These are phyloP conservation scores for Zygosaccharomyces kombuchaensis DNA, from an alignment of 805 yeast genomes.

Conservation along the genomic window DNA sequence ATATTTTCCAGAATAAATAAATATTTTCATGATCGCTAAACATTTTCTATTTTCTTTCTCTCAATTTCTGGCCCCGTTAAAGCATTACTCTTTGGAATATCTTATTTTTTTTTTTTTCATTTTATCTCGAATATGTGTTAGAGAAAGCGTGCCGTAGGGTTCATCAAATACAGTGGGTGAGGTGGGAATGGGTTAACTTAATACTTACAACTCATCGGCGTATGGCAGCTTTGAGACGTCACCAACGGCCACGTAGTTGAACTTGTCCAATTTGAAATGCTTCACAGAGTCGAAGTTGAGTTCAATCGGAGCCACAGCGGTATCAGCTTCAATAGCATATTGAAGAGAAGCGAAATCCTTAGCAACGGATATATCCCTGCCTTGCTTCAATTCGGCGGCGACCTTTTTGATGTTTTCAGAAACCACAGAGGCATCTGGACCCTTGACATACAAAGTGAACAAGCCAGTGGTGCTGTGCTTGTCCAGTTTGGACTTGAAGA, in stretches of 20 bases:
- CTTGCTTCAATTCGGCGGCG: constrained; percentile 48
- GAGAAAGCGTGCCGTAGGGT: constrained; percentile 1
- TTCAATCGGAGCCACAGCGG: constrained; percentile 35
- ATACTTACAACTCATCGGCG: constrained; percentile 73
- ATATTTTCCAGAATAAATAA: constrained; percentile 4
- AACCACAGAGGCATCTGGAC: constrained; percentile 54
- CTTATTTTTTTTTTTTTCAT: neutral
- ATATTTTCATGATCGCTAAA: constrained; percentile 5
- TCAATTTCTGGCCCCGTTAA: neutral
- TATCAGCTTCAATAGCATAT: constrained; percentile 41
- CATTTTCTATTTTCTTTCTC: constrained; percentile 1
- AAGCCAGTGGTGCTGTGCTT: constrained; percentile 77
- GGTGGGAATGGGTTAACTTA: constrained; percentile 1
- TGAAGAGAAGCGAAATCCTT: constrained; percentile 47
- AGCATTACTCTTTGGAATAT: neutral
- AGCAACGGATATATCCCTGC: constrained; percentile 56
- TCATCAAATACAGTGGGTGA: constrained; percentile 1
- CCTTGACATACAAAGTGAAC: constrained; percentile 65
- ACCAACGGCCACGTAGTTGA: constrained; percentile 88
- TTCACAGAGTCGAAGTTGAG: constrained; percentile 39
- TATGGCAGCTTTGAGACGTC: constrained; percentile 81
- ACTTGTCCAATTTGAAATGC: constrained; percentile 50
- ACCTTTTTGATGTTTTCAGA: constrained; percentile 58
- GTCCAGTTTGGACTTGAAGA: constrained; percentile 50
- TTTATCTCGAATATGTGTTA: constrained; percentile 3